Conservation (phyloP, 129 eudicot genomes). For the Apium graveolens region DNA sequence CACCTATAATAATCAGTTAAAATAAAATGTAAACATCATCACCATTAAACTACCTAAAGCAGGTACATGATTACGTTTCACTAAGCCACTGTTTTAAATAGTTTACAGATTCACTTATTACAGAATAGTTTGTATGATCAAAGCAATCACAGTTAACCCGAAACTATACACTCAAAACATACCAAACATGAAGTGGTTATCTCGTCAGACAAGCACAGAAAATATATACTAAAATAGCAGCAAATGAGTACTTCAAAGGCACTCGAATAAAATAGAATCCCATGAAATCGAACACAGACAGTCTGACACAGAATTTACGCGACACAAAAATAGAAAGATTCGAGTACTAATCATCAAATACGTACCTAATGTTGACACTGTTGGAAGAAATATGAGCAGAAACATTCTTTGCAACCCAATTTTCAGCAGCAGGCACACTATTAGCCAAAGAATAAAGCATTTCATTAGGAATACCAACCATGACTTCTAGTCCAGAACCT, state of each 20-base stretch:
- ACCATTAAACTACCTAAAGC: neutral
- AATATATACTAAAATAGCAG: neutral
- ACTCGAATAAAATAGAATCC: neutral
- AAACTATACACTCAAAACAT: neutral
- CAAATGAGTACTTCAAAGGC: neutral
- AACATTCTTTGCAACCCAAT: slow-evolving; percentile 83
- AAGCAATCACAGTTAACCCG: neutral
- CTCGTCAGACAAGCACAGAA: neutral
- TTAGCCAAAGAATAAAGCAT: slow-evolving; percentile 51
- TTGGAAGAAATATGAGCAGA: slow-evolving; percentile 56
- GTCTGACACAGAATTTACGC: neutral
- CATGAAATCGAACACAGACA: neutral
- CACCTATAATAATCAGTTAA: neutral
- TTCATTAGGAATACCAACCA: slow-evolving; percentile 94
- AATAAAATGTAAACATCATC: slow-evolving; percentile 3
- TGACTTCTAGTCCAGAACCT: slow-evolving; percentile 72
- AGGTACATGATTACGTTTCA: neutral
- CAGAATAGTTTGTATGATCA: neutral
- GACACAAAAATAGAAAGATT: neutral
- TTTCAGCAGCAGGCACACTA: slow-evolving; percentile 66
- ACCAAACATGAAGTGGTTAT: neutral
- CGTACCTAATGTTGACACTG: slow-evolving; percentile 59
- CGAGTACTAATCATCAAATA: neutral
- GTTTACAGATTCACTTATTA: neutral
- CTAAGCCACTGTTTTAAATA: neutral